Conservation (phyloP, 495 filamentous ascomycete genomes). For the Annulohypoxylon moriforme region DNA sequence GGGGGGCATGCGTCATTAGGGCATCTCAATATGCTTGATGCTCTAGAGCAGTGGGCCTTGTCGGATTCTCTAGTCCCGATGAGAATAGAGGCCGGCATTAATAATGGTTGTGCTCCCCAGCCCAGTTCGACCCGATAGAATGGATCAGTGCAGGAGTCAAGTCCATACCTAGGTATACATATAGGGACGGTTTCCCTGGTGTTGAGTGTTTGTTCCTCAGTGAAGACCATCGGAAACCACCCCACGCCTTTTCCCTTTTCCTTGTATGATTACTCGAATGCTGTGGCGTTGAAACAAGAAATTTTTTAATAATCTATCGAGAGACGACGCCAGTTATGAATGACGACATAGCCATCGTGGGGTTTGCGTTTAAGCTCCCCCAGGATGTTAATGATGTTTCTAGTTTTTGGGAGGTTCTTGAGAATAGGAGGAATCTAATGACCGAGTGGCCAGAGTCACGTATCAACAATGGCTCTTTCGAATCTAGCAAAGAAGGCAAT, state of each 20-base stretch:
- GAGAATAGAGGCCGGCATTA: not conserved
- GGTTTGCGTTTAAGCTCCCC: constrained; percentile 53
- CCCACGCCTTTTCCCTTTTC: not conserved
- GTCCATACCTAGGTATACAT: constrained; percentile 6
- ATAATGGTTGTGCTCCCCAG: not conserved
- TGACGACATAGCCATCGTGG: constrained; percentile 51
- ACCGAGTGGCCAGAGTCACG: constrained; percentile 50
- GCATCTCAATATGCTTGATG: not conserved
- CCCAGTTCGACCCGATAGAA: constrained; percentile 1
- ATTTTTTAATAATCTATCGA: not conserved
- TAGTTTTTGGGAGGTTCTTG: constrained; percentile 51
- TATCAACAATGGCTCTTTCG: constrained; percentile 43
- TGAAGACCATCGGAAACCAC: constrained; percentile 3
- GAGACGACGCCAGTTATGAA: constrained; percentile 7
- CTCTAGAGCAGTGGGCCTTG: constrained; percentile 1
- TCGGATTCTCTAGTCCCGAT: constrained; percentile 4
- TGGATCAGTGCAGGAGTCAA: not conserved
- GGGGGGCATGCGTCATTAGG: constrained; percentile 5
- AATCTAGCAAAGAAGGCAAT: constrained; percentile 26
- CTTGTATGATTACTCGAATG: constrained; percentile 3
- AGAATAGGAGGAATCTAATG: constrained; percentile 50
- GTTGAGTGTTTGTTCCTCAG: not conserved
- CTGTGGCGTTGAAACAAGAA: not conserved
- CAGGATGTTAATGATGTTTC: constrained; percentile 48
- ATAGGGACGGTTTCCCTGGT: constrained; percentile 5